These are phyloP conservation scores for Oidiodendron maius DNA, from an alignment of 495 filamentous ascomycete species.

Conservation along the genomic window DNA sequence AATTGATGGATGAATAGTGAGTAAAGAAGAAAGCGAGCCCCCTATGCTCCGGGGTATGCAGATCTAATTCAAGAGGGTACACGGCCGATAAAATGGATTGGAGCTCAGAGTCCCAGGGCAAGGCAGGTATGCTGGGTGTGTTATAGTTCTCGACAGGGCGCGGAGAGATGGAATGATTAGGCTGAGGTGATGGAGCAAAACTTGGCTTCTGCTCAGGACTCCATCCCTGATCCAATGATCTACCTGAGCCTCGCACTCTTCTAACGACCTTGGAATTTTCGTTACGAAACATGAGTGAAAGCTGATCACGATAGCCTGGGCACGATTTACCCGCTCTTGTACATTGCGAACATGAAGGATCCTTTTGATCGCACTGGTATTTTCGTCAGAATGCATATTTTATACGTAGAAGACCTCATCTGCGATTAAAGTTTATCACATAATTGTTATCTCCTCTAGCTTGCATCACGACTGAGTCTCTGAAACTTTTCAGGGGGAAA, in stretches of 20 bases:
- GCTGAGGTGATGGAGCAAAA: not conserved
- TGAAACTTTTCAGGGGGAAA: too few relatives aligned
- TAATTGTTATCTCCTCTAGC: too few relatives aligned
- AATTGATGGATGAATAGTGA: conserved; percentile 4
- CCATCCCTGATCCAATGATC: not conserved
- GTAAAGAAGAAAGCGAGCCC: conserved; percentile 19
- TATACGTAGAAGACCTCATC: too few relatives aligned
- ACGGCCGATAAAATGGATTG: not conserved
- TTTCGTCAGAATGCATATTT: too few relatives aligned
- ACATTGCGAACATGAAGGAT: conserved; percentile 63
- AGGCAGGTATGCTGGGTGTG: not conserved
- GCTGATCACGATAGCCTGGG: conserved; percentile 64
- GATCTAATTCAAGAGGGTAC: not conserved
- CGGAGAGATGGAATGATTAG: not conserved
- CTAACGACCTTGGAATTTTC: conserved; percentile 61
- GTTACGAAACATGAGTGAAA: conserved; percentile 66
- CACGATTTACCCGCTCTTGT: conserved; percentile 53
- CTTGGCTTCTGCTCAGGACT: not conserved
- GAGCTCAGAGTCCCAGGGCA: not conserved
- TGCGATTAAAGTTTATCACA: too few relatives aligned
- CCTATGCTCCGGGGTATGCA: conserved; percentile 2
- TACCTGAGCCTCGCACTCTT: conserved; percentile 38
- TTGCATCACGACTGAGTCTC: too few relatives aligned
- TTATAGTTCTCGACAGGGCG: not conserved
- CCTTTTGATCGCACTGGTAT: conserved; percentile 57